Evolutionary conservation across 495 filamentous ascomycete species (phyloP), one percentile per base, ranked within the genome.

Genomic region (Hyaloscypha bicolor): DNA sequence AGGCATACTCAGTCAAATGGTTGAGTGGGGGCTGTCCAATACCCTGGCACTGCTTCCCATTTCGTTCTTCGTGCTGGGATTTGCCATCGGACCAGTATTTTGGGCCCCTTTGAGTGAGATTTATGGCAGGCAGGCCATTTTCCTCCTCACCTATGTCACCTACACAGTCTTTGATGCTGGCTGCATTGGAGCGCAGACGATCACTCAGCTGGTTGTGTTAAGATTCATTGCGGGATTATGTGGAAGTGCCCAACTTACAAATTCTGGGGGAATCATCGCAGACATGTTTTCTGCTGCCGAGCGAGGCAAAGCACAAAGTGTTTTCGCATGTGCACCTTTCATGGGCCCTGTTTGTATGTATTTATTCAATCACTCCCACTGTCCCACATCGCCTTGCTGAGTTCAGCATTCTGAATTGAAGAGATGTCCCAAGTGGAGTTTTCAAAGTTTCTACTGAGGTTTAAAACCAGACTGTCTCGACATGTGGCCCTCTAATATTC

Each of bases 201-300:
- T 87, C 56, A 76, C 83, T 69, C 85, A 87, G 2, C 78, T 95
- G 1, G 78, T 93, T 60, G 85, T 93, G 67, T 82, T 93, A 32
- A 89, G 92, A 29, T 93, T 93, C 82, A 88, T 93, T 62, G 90
- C 88, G 31, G 90, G 92, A 60, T 81, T 90, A n/a, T 91, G 93
- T 74, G 92, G 92, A 33, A 87, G 88, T 2, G 90, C 89, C 1
- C 86, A 89, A 33, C 71, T 93, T 63, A 91, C 89, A 31, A 93
- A 92, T 74, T 81, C 88, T 21, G 89, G 90, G 65, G 90, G 90
- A 72, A 86, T 92, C 39, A 90, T 93, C 69, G 87, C 90, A 35
- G 89, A 93, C 69, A 89, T 92, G 83, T 93, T 92, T 71, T 70
- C 79, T 11, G 85, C 86, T 4, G 79, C 76, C 64, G 77, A 92